A percentile compares a stretch with the other conserved stretches of the same genome.
These are phyloP conservation scores for Pseudocercospora vitis DNA, from an alignment of 2,329 filamentous ascomycete genomes.

Conservation along the genomic window DNA sequence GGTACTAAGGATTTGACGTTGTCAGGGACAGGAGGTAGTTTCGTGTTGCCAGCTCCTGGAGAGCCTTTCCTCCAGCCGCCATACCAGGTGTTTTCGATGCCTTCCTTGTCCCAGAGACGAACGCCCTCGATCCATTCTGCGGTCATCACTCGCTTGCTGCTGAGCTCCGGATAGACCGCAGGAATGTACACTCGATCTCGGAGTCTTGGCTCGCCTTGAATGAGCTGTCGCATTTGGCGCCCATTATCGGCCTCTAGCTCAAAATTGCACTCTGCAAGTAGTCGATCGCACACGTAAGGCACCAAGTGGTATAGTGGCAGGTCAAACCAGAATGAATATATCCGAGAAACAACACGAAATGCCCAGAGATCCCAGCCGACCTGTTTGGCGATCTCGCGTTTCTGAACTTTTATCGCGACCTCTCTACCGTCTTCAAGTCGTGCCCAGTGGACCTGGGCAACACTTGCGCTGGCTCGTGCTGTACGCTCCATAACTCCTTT, in stretches of 20 bases:
- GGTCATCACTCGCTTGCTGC: constrained; percentile 80
- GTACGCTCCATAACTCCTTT: constrained; percentile 69
- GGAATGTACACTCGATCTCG: constrained; percentile 85
- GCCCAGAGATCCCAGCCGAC: constrained; percentile 95
- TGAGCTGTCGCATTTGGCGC: constrained; percentile 75
- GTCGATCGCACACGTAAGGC: constrained; percentile 88
- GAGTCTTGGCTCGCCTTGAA: constrained; percentile 73
- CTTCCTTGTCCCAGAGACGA: constrained; percentile 85
- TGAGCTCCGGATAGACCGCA: constrained; percentile 77
- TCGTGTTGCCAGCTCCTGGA: constrained; percentile 70
- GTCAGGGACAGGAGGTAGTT: constrained; percentile 54
- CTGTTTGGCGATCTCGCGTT: constrained; percentile 87
- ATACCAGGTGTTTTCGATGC: constrained; percentile 73
- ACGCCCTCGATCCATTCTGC: constrained; percentile 98
- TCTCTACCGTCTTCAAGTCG: constrained; percentile 80
- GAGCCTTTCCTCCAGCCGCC: constrained; percentile 75
- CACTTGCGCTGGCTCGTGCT: constrained; percentile 79
- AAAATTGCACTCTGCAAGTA: constrained; percentile 93
- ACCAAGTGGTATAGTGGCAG: constrained; percentile 89
- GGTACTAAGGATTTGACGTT: constrained; percentile 28
- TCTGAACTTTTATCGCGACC: constrained; percentile 95
- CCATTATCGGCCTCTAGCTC: constrained; percentile 87
- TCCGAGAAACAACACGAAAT: constrained; percentile 81
- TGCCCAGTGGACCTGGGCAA: constrained; percentile 97
- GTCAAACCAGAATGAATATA: constrained; percentile 86